Conservation (phyloP, 768 basidiomycete species). For the Cantharellus anzutake region DNA sequence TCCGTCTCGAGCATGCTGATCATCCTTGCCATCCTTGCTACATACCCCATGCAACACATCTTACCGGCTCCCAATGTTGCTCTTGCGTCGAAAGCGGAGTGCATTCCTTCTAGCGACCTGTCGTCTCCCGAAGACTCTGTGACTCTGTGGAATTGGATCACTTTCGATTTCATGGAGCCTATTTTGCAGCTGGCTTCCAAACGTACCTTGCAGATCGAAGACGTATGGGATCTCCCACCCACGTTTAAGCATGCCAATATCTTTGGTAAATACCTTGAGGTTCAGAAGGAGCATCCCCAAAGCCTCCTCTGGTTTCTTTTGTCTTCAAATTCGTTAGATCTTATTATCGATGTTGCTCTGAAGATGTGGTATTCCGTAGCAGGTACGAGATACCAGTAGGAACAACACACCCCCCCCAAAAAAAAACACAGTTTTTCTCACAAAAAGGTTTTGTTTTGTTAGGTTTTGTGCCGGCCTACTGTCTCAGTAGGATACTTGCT, state of each 20-base stretch:
- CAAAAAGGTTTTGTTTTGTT: neutral
- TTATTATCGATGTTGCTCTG: slow-evolving; percentile 37
- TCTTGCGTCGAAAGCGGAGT: slow-evolving; percentile 2
- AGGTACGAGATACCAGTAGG: slow-evolving; percentile 18
- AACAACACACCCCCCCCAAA: neutral
- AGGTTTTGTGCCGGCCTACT: slow-evolving; percentile 52
- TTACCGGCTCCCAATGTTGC: slow-evolving; percentile 33
- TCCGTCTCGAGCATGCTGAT: neutral
- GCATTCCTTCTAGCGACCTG: neutral
- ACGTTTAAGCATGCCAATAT: slow-evolving; percentile 49
- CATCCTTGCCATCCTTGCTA: slow-evolving; percentile 17
- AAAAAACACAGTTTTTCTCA: too few species aligned
- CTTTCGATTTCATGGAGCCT: slow-evolving; percentile 45
- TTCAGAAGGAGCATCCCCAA: slow-evolving; percentile 24
- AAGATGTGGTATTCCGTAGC: slow-evolving; percentile 42
- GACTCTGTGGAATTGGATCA: slow-evolving; percentile 44
- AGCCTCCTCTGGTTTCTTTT: slow-evolving; percentile 38
- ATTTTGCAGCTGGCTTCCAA: slow-evolving; percentile 31
- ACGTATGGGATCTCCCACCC: slow-evolving; percentile 50
- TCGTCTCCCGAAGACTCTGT: slow-evolving; percentile 49
- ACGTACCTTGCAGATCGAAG: slow-evolving; percentile 25
- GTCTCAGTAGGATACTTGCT: slow-evolving; percentile 38
- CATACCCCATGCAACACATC: slow-evolving; percentile 28
- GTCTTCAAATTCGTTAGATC: slow-evolving; percentile 46
- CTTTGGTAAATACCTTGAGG: slow-evolving; percentile 39